Conservation (phyloP, 2,329 filamentous ascomycete species). For the Arthrobotrys sinensis region DNA sequence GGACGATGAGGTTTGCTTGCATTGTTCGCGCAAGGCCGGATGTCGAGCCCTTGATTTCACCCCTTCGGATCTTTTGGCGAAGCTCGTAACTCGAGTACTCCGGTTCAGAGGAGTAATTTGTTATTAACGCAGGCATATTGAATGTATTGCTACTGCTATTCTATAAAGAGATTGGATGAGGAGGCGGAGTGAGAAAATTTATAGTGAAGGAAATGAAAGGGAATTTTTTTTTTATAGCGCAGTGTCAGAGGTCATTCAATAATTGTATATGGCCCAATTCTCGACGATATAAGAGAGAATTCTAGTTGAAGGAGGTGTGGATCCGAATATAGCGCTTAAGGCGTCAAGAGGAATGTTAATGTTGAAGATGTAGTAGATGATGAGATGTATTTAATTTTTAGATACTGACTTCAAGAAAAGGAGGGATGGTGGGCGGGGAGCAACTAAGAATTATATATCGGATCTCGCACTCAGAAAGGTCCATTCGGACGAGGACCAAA, state of each 20-base stretch:
- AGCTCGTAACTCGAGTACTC: constrained; percentile 57
- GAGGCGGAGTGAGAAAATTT: constrained; percentile 1
- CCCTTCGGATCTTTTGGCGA: constrained; percentile 51
- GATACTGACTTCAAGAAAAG: constrained; percentile 45
- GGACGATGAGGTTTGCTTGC: constrained; percentile 76
- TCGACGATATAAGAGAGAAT: constrained; percentile 30
- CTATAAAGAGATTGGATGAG: constrained; percentile 18
- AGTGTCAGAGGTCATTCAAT: constrained; percentile 39
- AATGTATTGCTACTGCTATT: constrained; percentile 38
- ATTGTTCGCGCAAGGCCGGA: constrained; percentile 73
- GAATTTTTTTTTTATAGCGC: constrained; percentile 24
- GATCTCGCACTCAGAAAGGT: constrained; percentile 47
- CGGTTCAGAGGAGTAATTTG: constrained; percentile 46
- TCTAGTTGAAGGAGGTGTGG: constrained; percentile 21
- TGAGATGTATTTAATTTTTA: constrained; percentile 29
- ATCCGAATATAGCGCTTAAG: constrained; percentile 25
- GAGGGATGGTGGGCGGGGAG: constrained; percentile 59
- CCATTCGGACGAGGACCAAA: constrained; percentile 47
- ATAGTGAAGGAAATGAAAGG: background rate
- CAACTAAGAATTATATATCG: constrained; percentile 59
- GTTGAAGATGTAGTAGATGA: constrained; percentile 23
- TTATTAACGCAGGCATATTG: constrained; percentile 58
- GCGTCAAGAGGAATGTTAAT: constrained; percentile 49
- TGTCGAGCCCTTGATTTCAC: constrained; percentile 67
- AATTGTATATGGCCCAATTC: constrained; percentile 25